These are phyloP conservation scores for Pisolithus microcarpus DNA, from an alignment of 768 basidiomycete species.

Conservation along the genomic window DNA sequence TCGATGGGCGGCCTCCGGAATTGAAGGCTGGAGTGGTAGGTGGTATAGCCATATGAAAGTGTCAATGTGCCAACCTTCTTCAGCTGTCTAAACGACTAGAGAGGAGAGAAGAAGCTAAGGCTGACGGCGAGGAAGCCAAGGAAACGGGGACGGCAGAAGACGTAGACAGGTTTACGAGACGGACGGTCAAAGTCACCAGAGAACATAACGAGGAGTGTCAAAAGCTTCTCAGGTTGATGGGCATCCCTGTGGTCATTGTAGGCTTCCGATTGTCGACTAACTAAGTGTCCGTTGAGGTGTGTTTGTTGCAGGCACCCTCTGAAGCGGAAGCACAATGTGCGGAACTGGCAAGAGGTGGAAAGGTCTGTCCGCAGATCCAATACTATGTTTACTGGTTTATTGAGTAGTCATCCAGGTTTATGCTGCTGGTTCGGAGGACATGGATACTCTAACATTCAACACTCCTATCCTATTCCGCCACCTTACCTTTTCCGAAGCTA, in stretches of 20 bases:
- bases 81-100: conserved; percentile 97
- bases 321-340: conserved; percentile 99
- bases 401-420: conserved; percentile 55
- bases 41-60: conserved; percentile 12
- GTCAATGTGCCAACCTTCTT: neutral
- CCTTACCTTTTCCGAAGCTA: conserved; percentile 95
- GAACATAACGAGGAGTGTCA: conserved; percentile 97
- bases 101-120: conserved; percentile 85
- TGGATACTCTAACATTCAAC: conserved; percentile 97
- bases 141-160: conserved; percentile 93
- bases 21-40: conserved; percentile 94
- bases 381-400: neutral
- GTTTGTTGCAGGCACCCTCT: conserved; percentile 70
- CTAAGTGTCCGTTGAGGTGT: neutral
- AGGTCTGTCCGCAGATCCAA: conserved; percentile 39
- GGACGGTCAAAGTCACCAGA: conserved; percentile 90
- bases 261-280: conserved; percentile 21
- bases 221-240: conserved; percentile 84
- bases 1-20: conserved; percentile 97
- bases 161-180: conserved; percentile 79
- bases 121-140: conserved; percentile 92
- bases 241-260: conserved; percentile 91
- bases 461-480: conserved; percentile 90
- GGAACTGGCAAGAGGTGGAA: conserved; percentile 92
- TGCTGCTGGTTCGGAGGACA: conserved; percentile 97